Evolutionary conservation across 2,329 filamentous ascomycete genomes (phyloP).

Genomic region (Sphaerostilbella broomeana): DNA sequence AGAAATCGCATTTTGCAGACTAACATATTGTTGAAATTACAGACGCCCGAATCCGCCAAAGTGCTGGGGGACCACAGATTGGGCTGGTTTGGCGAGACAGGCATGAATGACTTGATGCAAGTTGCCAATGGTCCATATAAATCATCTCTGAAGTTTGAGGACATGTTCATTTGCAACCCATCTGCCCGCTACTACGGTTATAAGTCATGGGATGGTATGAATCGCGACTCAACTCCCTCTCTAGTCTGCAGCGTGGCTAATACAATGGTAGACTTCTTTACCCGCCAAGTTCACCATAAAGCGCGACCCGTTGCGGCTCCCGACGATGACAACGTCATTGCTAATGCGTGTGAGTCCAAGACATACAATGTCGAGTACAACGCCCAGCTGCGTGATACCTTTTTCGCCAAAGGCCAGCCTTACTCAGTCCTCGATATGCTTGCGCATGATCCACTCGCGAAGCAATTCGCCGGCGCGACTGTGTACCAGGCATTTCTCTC

Average conservation of each 20-base stretch:
- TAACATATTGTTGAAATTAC: background rate
- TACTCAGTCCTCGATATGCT: conserved; percentile 63
- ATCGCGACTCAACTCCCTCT: too few species aligned
- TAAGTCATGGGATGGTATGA: conserved; percentile 58
- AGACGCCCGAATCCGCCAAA: conserved; percentile 47
- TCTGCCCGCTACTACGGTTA: conserved; percentile 49
- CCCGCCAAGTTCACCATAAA: conserved; percentile 44
- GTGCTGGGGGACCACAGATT: conserved; percentile 38
- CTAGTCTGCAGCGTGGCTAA: background rate
- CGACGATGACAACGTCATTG: conserved; percentile 47
- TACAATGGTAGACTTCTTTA: conserved; percentile 51
- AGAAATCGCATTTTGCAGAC: background rate
- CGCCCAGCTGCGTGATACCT: conserved; percentile 51
- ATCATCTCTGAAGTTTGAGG: conserved; percentile 44
- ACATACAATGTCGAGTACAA: conserved; percentile 46
- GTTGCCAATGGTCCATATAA: conserved; percentile 42
- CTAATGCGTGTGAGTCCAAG: conserved; percentile 59
- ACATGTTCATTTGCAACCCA: conserved; percentile 56
- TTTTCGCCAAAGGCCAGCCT: conserved; percentile 64
- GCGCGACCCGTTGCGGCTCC: conserved; percentile 53
- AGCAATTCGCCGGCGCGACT: conserved; percentile 54
- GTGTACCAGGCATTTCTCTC: conserved; percentile 67
- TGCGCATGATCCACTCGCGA: conserved; percentile 44
- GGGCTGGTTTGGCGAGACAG: conserved; percentile 52
- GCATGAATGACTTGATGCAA: conserved; percentile 40